Percentiles rank a stretch among this genome's conserved stretches.
Conservation (phyloP, 2,329 filamentous ascomycete species). For the Leptographium wingfieldii region DNA sequence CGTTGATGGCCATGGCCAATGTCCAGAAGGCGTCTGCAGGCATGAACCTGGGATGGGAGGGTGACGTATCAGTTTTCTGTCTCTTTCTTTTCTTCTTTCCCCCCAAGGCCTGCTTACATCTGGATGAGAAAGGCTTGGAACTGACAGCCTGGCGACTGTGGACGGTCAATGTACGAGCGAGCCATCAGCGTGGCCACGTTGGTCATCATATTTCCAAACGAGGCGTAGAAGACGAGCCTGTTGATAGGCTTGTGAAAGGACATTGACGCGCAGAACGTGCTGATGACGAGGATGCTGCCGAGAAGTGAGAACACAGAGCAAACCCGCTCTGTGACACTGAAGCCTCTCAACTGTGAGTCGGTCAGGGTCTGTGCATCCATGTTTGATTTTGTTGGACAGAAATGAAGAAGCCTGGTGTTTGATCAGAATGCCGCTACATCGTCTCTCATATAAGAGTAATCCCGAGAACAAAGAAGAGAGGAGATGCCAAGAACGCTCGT, state of each 20-base stretch:
- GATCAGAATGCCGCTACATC: no score
- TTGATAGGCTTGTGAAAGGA: constrained; percentile 81
- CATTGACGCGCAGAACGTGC: constrained; percentile 54
- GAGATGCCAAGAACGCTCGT: neutral
- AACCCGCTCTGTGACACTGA: constrained; percentile 52
- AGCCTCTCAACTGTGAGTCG: constrained; percentile 32
- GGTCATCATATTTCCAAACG: constrained; percentile 66
- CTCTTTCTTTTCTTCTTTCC: neutral
- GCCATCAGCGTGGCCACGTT: constrained; percentile 69
- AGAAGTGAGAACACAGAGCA: constrained; percentile 59
- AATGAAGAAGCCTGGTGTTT: neutral
- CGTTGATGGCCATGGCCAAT: constrained; percentile 71
- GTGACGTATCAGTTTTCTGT: neutral
- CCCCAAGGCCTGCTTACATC: constrained; percentile 38
- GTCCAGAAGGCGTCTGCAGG: constrained; percentile 67
- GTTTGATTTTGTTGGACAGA: neutral
- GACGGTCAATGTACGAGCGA: constrained; percentile 39
- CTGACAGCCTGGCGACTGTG: constrained; percentile 46
- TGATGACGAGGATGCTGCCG: constrained; percentile 59
- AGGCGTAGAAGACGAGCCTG: constrained; percentile 70
- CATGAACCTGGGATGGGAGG: constrained; percentile 49
- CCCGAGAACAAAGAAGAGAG: neutral
- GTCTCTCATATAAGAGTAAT: neutral
- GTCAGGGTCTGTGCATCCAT: constrained; percentile 9
- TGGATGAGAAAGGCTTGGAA: constrained; percentile 72